Evolutionary conservation across 352 stramenopile genomes (phyloP).

Genomic region (Globisporangium polare): DNA sequence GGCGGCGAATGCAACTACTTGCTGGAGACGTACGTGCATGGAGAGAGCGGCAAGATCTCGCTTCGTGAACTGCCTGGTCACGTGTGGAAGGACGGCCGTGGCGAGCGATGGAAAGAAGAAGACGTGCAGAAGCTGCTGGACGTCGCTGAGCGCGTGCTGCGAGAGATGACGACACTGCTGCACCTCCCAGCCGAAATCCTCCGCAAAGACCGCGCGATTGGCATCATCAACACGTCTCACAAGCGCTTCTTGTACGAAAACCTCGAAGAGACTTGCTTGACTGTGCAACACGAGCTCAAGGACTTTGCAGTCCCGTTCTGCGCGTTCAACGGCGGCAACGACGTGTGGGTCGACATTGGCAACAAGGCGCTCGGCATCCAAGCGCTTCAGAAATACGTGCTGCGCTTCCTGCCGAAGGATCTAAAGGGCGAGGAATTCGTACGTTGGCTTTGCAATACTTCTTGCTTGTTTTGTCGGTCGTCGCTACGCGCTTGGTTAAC

Average conservation of each 20-base stretch:
- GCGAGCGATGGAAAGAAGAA: slow-evolving; percentile 80
- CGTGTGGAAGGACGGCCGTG: slow-evolving; percentile 78
- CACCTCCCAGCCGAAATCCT: slow-evolving; percentile 86
- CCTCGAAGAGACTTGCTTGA: slow-evolving; percentile 93
- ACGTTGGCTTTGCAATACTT: slow-evolving; percentile 17
- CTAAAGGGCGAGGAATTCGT: slow-evolving; percentile 60
- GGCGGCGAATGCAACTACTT: slow-evolving; percentile 97
- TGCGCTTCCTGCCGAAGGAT: slow-evolving; percentile 73
- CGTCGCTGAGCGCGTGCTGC: slow-evolving; percentile 65
- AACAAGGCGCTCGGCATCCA: slow-evolving; percentile 94
- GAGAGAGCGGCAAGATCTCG: slow-evolving; percentile 34
- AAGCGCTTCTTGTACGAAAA: slow-evolving; percentile 89
- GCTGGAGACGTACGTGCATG: slow-evolving; percentile 58
- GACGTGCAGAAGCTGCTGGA: slow-evolving; percentile 88
- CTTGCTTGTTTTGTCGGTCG: too few relatives aligned
- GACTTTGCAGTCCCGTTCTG: slow-evolving; percentile 88
- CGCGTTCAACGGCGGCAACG: slow-evolving; percentile 95
- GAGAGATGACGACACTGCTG: slow-evolving; percentile 70
- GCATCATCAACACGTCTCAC: slow-evolving; percentile 85
- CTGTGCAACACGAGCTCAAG: slow-evolving; percentile 86
- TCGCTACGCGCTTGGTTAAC: too few relatives aligned
- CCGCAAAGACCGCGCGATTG: slow-evolving; percentile 92
- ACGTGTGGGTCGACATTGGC: slow-evolving; percentile 96
- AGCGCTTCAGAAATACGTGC: slow-evolving; percentile 87
- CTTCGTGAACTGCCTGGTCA: slow-evolving; percentile 62